These are phyloP conservation scores for Eimeria praecox DNA, from an alignment of 169 alveolate species.

Conservation along the genomic window DNA sequence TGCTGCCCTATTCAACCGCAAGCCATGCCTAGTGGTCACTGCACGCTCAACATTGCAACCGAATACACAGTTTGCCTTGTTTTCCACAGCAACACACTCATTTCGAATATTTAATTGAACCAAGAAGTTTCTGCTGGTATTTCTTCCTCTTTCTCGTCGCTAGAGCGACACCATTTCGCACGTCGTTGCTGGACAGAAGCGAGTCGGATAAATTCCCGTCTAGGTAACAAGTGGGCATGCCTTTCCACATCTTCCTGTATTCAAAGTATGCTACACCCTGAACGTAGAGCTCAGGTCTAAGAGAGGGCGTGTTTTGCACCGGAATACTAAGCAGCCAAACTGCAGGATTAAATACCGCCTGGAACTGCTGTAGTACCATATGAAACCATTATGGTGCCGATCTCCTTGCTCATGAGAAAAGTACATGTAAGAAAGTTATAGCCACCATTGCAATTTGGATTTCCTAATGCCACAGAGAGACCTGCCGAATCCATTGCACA, in stretches of 20 bases:
- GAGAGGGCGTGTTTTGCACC: neutral
- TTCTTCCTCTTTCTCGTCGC: neutral
- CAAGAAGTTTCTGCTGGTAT: too few species aligned
- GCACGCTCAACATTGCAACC: neutral
- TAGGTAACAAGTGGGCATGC: neutral
- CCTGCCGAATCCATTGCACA: neutral
- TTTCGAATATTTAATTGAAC: neutral
- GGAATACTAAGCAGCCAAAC: neutral
- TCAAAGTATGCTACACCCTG: neutral
- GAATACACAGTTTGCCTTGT: neutral
- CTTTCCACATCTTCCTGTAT: neutral
- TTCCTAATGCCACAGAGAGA: neutral
- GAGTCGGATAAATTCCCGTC: neutral
- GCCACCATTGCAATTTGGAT: neutral
- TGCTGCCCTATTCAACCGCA: neutral
- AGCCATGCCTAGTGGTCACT: neutral
- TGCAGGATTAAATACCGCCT: neutral
- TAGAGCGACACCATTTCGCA: neutral
- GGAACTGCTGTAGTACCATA: neutral
- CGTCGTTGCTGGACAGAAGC: neutral
- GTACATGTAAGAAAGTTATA: neutral
- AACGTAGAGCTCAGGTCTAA: neutral
- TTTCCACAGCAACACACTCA: neutral
- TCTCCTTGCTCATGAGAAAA: neutral
- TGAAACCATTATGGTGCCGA: neutral